phyloP scores from a whole-genome alignment of 495 filamentous ascomycete species.

The Penicillium argentinense region DNA sequence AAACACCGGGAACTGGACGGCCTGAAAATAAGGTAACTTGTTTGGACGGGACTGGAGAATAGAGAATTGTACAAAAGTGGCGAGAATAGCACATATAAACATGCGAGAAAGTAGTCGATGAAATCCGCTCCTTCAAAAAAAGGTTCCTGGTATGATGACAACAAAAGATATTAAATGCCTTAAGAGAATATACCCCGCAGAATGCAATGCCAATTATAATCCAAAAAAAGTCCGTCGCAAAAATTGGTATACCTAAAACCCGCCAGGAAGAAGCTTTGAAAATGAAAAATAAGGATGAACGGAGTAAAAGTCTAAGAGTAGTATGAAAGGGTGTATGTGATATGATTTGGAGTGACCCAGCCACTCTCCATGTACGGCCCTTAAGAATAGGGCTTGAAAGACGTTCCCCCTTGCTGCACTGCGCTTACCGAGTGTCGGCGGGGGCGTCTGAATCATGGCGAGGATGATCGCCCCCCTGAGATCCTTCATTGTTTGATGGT shows the following conservation, averaged over 20 bases:
- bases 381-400: neutral
- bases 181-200: constrained; percentile 17
- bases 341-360: constrained; percentile 22
- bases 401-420: neutral
- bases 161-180: constrained; percentile 16
- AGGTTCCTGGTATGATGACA: neutral
- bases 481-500: constrained; percentile 5
- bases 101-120: neutral
- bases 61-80: constrained; percentile 11
- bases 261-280: constrained; percentile 2
- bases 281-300: neutral
- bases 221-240: constrained; percentile 12
- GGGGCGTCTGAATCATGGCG: constrained; percentile 4
- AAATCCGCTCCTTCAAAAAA: neutral
- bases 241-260: too few relatives aligned
- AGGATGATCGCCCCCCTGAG: neutral
- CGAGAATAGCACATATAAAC: neutral
- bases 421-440: constrained; percentile 11
- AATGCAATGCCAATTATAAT: constrained; percentile 30
- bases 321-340: constrained; percentile 16
- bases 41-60: neutral
- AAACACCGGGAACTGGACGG: neutral
- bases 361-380: constrained; percentile 20
- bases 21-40: neutral
- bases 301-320: constrained; percentile 1